Conservation (phyloP, 2,329 filamentous ascomycete genomes). For the Trichoderma sp. region DNA sequence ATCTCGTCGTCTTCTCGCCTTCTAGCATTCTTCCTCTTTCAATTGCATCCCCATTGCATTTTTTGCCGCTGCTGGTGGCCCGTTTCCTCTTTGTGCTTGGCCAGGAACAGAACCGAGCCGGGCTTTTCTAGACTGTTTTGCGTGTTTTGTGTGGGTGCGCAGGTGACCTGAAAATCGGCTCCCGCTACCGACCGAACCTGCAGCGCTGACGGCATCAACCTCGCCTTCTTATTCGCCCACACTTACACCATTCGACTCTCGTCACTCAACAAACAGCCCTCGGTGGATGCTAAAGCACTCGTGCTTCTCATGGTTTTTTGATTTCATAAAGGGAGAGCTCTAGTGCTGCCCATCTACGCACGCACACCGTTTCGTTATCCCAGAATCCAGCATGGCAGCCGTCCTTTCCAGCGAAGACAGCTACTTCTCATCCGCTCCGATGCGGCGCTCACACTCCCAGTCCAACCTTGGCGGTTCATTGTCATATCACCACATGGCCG, state of each 20-base stretch:
- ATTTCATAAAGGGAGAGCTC: not conserved
- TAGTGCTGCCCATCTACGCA: conserved; percentile 9
- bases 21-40: not conserved
- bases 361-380: not conserved
- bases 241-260: conserved; percentile 9
- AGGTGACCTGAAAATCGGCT: conserved; percentile 20
- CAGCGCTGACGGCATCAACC: conserved; percentile 12
- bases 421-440: conserved; percentile 52
- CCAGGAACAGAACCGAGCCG: conserved; percentile 1
- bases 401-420: conserved; percentile 56
- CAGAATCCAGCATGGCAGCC: conserved; percentile 47
- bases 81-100: conserved; percentile 3
- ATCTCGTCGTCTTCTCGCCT: not conserved
- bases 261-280: not conserved
- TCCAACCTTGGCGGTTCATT: conserved; percentile 50
- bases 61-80: not conserved
- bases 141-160: conserved; percentile 19
- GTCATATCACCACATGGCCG: conserved; percentile 41
- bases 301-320: conserved; percentile 14
- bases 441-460: conserved; percentile 61
- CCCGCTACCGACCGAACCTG: conserved; percentile 16
- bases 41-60: not conserved
- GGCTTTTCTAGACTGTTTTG: not conserved
- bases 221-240: conserved; percentile 18
- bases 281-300: not conserved